phyloP scores from a whole-genome alignment of 2,329 filamentous ascomycete species.

The Zymoseptoria crescenta region DNA sequence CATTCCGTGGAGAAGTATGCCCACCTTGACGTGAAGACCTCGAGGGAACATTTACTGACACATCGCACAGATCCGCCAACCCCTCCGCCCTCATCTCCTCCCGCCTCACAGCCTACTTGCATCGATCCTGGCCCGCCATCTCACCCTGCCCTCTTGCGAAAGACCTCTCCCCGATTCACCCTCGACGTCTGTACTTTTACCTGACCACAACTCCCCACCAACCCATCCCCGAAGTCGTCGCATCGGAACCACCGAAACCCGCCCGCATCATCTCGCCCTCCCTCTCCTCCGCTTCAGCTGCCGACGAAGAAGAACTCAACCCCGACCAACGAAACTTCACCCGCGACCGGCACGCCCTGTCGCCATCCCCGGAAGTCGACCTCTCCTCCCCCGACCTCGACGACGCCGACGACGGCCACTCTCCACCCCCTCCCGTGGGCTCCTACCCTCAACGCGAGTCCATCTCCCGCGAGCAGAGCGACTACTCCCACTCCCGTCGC shows the following conservation, averaged over 20 bases:
- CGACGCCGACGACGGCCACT: conserved; percentile 57
- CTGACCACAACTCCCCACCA: conserved; percentile 81
- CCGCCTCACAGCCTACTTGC: conserved; percentile 79
- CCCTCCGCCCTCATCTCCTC: conserved; percentile 93
- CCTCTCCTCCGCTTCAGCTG: conserved; percentile 63
- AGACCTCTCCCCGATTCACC: conserved; percentile 85
- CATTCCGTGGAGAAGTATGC: conserved; percentile 87
- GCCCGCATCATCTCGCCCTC: conserved; percentile 72
- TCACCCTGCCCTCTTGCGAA: conserved; percentile 84
- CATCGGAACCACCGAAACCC: conserved; percentile 26
- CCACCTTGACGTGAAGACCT: conserved; percentile 4
- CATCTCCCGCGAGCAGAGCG: conserved; percentile 31
- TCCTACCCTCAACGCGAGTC: conserved; percentile 49
- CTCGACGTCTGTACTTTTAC: conserved; percentile 93
- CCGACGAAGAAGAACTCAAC: conserved; percentile 53
- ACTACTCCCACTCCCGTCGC: conserved; percentile 53
- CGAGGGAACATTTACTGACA: conserved; percentile 21
- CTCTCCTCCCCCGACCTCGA: conserved; percentile 82
- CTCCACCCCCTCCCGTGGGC: conserved; percentile 55
- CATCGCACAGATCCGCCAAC: conserved; percentile 70
- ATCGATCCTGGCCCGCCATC: conserved; percentile 70
- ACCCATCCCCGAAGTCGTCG: conserved; percentile 59
- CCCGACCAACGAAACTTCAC: conserved; percentile 34
- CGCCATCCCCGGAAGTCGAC: conserved; percentile 88
- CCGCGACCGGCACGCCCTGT: conserved; percentile 58